Conservation (phyloP, 2,329 filamentous ascomycete species). For the Huntiella abstrusa region DNA sequence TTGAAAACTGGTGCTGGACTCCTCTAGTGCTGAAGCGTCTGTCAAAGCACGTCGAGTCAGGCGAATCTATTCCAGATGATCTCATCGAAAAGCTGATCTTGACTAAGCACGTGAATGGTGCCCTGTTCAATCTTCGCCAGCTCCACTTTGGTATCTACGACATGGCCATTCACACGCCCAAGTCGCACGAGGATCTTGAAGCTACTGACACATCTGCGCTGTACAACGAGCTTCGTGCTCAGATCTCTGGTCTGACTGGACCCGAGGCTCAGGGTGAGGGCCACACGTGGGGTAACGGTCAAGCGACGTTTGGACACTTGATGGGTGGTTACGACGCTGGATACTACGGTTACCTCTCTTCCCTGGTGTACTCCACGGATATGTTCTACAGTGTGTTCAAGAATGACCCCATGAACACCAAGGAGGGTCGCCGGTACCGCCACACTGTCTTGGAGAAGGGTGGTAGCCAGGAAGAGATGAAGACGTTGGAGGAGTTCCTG, state of each 20-base stretch:
- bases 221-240: conserved; percentile 54
- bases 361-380: conserved; percentile 64
- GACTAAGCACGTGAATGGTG: conserved; percentile 66
- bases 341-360: conserved; percentile 60
- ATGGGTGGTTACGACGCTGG: conserved; percentile 74
- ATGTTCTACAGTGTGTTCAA: conserved; percentile 75
- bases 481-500: conserved; percentile 58
- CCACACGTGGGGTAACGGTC: conserved; percentile 52
- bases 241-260: conserved; percentile 57
- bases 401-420: conserved; percentile 56
- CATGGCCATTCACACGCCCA: conserved; percentile 59
- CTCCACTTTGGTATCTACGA: conserved; percentile 69
- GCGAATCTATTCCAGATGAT: conserved; percentile 53
- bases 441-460: conserved; percentile 63
- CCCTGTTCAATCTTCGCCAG: conserved; percentile 59
- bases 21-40: conserved; percentile 44
- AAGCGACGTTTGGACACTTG: conserved; percentile 65
- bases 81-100: conserved; percentile 55
- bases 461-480: conserved; percentile 65
- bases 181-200: conserved; percentile 49
- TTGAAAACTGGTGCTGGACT: conserved; percentile 62
- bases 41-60: conserved; percentile 54
- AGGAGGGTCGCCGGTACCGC: conserved; percentile 56
- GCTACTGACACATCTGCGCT: conserved; percentile 42
- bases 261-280: conserved; percentile 34